A percentile compares a stretch with the other conserved stretches of the same genome.
These are phyloP conservation scores for Suillus plorans DNA, from an alignment of 768 basidiomycete species.

Conservation along the genomic window DNA sequence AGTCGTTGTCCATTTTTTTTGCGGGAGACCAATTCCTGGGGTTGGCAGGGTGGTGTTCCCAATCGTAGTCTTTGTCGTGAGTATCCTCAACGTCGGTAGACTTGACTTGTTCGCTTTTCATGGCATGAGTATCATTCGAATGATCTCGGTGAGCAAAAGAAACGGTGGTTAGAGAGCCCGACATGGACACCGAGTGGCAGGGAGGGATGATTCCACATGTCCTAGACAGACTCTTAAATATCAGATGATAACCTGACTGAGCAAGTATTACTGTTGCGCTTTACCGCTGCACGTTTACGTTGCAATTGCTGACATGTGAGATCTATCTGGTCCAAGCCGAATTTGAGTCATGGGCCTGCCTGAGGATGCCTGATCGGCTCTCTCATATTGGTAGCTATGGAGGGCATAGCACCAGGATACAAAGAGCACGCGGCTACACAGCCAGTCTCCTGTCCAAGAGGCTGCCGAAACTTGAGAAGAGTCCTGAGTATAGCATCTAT, in stretches of 20 bases:
- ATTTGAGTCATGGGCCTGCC: too few relatives aligned
- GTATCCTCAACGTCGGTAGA: conserved; percentile 44
- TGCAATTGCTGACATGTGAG: background rate
- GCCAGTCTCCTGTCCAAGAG: too few relatives aligned
- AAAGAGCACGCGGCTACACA: too few relatives aligned
- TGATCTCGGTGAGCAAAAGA: background rate
- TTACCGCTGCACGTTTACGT: background rate
- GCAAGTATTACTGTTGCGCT: background rate
- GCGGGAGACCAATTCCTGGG: conserved; percentile 62
- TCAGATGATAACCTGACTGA: background rate
- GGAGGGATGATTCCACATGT: background rate
- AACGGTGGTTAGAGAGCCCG: background rate
- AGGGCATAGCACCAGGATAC: too few relatives aligned
- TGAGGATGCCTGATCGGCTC: too few relatives aligned
- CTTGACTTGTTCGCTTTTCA: conserved; percentile 35
- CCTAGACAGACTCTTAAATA: background rate
- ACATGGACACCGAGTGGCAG: background rate
- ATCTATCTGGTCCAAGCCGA: too few relatives aligned
- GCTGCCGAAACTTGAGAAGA: too few relatives aligned
- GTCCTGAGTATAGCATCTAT: too few relatives aligned
- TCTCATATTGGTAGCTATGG: too few relatives aligned
- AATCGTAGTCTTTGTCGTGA: conserved; percentile 42
- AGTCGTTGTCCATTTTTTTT: conserved; percentile 58
- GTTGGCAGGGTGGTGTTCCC: conserved; percentile 60
- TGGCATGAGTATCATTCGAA: background rate